These are phyloP conservation scores for Neovahlkampfia damariscottae DNA, from an alignment of 78 protist genomes.

Conservation along the genomic window DNA sequence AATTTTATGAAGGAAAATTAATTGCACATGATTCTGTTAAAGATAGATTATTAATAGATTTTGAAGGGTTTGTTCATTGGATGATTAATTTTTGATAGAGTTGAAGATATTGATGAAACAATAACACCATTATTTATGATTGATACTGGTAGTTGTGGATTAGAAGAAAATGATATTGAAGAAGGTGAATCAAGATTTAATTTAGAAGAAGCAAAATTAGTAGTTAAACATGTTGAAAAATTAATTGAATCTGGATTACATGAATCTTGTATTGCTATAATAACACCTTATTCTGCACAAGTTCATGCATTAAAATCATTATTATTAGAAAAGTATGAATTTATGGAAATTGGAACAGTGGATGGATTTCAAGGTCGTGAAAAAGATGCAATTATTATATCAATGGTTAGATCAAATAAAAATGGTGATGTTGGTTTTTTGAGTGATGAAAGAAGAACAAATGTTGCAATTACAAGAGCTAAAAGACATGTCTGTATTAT, in stretches of 20 bases:
- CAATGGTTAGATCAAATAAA: constrained; percentile 49
- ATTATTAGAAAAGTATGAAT: not conserved
- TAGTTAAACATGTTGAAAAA: constrained; percentile 21
- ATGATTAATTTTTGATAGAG: too few relatives aligned
- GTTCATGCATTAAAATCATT: constrained; percentile 7
- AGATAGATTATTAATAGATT: constrained; percentile 33
- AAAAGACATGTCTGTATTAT: constrained; percentile 20
- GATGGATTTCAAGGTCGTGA: constrained; percentile 91
- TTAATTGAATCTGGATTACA: constrained; percentile 33
- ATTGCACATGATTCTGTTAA: constrained; percentile 48
- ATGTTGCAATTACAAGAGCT: constrained; percentile 84
- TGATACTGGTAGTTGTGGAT: constrained; percentile 24
- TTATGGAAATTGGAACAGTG: constrained; percentile 71
- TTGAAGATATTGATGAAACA: not conserved
- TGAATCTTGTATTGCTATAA: constrained; percentile 43
- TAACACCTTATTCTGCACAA: constrained; percentile 80
- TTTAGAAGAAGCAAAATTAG: constrained; percentile 52
- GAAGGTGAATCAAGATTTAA: constrained; percentile 35
- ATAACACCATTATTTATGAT: not conserved
- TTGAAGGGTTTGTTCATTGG: too few relatives aligned
- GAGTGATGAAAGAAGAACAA: constrained; percentile 39
- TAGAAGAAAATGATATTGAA: constrained; percentile 1
- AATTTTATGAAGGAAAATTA: constrained; percentile 46
- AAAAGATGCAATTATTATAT: constrained; percentile 73
- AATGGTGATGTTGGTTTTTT: constrained; percentile 56